phyloP scores from a whole-genome alignment of 1,284 basidiomycete genomes.

The Cystobasidium sp. region DNA sequence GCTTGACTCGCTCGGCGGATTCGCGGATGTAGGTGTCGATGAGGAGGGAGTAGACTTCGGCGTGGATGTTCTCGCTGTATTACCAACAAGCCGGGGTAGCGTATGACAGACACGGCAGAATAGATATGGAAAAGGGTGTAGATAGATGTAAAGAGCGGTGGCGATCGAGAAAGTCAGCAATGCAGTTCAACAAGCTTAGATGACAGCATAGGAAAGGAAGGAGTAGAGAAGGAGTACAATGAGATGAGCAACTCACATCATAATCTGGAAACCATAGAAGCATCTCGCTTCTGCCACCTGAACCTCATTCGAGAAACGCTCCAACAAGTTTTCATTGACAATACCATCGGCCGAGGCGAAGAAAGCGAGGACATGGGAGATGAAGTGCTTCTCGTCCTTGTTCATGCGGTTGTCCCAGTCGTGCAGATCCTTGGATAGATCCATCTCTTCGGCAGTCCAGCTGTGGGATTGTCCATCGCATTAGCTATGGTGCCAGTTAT shows the following conservation, averaged over 20 bases:
- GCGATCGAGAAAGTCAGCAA: constrained; percentile 24
- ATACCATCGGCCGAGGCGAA: constrained; percentile 61
- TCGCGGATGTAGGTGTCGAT: constrained; percentile 66
- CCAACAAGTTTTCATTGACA: constrained; percentile 61
- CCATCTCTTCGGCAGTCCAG: constrained; percentile 62
- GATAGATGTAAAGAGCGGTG: not conserved
- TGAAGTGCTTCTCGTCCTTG: constrained; percentile 60
- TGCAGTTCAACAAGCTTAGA: not conserved
- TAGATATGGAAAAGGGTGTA: not conserved
- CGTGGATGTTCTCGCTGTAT: constrained; percentile 62
- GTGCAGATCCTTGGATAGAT: constrained; percentile 60
- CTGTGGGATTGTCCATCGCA: no score
- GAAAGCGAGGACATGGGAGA: constrained; percentile 61
- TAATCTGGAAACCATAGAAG: constrained; percentile 62
- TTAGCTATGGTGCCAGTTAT: no score
- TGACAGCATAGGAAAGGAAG: not conserved
- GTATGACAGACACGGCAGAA: not conserved
- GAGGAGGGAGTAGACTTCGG: constrained; percentile 64
- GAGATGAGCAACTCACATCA: constrained; percentile 55
- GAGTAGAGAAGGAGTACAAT: not conserved
- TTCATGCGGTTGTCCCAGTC: constrained; percentile 61
- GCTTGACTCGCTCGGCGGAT: constrained; percentile 60
- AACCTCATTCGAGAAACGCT: constrained; percentile 60
- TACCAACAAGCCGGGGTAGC: not conserved
- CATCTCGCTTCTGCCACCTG: constrained; percentile 60